A percentile compares a stretch with the other conserved stretches of the same genome.
Conservation (phyloP, 176 grass and related monocot genomes). For the Tillandsia fasciculata region DNA sequence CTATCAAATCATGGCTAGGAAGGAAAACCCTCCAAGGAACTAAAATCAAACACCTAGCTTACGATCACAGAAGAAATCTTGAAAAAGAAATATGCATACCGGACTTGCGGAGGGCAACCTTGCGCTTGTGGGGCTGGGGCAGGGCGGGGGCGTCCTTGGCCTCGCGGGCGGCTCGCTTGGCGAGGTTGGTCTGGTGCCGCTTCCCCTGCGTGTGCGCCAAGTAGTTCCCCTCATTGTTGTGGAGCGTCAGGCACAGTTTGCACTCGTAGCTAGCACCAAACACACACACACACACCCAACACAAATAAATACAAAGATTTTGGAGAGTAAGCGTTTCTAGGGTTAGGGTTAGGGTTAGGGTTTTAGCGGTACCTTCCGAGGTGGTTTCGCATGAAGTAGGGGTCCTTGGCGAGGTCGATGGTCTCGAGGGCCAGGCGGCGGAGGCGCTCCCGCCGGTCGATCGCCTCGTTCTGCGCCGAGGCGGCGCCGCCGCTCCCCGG, state of each 20-base stretch:
- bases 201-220: slow-evolving; percentile 94
- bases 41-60: neutral
- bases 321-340: neutral
- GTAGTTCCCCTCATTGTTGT: slow-evolving; percentile 99
- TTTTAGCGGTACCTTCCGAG: slow-evolving; percentile 54
- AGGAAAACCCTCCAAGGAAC: too few species aligned
- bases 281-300: neutral
- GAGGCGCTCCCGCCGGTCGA: slow-evolving; percentile 89
- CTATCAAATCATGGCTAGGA: too few species aligned
- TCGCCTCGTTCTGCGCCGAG: slow-evolving; percentile 86
- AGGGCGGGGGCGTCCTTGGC: slow-evolving; percentile 82
- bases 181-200: slow-evolving; percentile 95
- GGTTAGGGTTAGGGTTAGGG: slow-evolving; percentile 25
- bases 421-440: slow-evolving; percentile 92
- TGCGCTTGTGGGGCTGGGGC: slow-evolving; percentile 97
- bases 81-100: slow-evolving; percentile 16
- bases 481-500: slow-evolving; percentile 88
- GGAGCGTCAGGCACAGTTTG: slow-evolving; percentile 87
- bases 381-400: slow-evolving; percentile 99
- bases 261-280: slow-evolving; percentile 61
- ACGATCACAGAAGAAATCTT: neutral
- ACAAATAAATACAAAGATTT: too few species aligned
- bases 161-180: slow-evolving; percentile 89
- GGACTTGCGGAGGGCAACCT: slow-evolving; percentile 62
- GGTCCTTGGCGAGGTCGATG: slow-evolving; percentile 97